Evolutionary conservation across 139 green algal species (phyloP), one percentile per base, ranked within the genome.

Genomic region (Chlamydomonas applanata): DNA sequence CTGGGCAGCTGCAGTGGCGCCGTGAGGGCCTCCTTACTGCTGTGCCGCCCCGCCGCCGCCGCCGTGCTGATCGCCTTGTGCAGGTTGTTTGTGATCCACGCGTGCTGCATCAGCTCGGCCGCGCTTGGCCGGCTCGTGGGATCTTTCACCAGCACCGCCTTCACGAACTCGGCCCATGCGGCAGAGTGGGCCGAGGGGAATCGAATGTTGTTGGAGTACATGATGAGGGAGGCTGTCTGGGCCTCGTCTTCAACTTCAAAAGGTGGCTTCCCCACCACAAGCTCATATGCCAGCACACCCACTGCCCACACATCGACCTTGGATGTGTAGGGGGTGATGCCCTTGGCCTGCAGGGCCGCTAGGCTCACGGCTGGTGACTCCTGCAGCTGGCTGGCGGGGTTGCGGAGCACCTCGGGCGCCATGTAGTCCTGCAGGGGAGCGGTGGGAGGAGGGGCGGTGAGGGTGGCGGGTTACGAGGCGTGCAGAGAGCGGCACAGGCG

Each of bases 281-380:
- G 84, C 87, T 96, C 91, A 57, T 95, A 97, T 0, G 89, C 89
- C 72, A 97, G 82, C 46, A 94, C 88, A 11, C 92, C 92, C 34
- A 91, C 83, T 16, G 91, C 91, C 92, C 92, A 97, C 9, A 95
- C 83, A 63, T 88, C 83, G 46, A 93, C 91, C 34, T 52, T 66
- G 29, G 78, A 62, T 17, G 84, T 82, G 79, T 94, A 96, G 1
- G 89, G 86, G n/a, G 72, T 73, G 49, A 95, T 84, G 59, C 76
- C 78, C 36, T 85, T 78, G 30, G 46, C 68, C 16, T 75, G 32
- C 29, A 95, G 75, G 7, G 73, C 54, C 0, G 63, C 54, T 19
- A 60, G 25, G 0, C 73, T 77, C 20, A 89, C 70, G 25, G n/a
- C 19, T 1, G 79, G 52, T 54, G 88, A 84, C 72, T 93, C 86